Evolutionary conservation across 495 filamentous ascomycete genomes (phyloP).

Genomic region (Pyrenopolyporus hunteri): DNA sequence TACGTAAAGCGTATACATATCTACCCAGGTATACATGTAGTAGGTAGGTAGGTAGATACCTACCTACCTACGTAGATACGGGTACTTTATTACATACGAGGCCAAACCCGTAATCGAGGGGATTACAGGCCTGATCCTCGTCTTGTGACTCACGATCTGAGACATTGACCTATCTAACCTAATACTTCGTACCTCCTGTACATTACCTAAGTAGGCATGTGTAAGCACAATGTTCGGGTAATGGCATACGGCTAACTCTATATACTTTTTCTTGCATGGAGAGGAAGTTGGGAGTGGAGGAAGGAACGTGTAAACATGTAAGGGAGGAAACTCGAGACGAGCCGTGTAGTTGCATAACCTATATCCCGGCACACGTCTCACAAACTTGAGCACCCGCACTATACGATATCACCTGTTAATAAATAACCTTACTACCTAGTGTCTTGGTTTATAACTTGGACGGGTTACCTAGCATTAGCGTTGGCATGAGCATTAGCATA

Average conservation of each 20-base stretch:
- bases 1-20: too few relatives aligned
- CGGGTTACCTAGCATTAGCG: too few relatives aligned
- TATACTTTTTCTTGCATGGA: slow-evolving; percentile 19
- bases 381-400: too few relatives aligned
- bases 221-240: slow-evolving; percentile 24
- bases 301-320: too few relatives aligned
- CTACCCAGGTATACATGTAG: neutral
- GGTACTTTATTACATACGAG: neutral
- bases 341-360: slow-evolving; percentile 14
- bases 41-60: neutral
- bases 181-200: too few relatives aligned
- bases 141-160: slow-evolving; percentile 27
- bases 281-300: neutral
- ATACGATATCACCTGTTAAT: too few relatives aligned
- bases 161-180: too few relatives aligned
- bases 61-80: neutral
- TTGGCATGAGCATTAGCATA: too few relatives aligned
- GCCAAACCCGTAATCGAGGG: too few relatives aligned
- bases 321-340: slow-evolving; percentile 30
- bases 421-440: too few relatives aligned
- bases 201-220: neutral
- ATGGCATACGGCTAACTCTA: slow-evolving; percentile 30
- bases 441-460: too few relatives aligned
- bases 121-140: slow-evolving; percentile 7
- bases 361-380: too few relatives aligned